phyloP scores from a whole-genome alignment of 305 asterid genomes.

The Coffea humblotiana region DNA sequence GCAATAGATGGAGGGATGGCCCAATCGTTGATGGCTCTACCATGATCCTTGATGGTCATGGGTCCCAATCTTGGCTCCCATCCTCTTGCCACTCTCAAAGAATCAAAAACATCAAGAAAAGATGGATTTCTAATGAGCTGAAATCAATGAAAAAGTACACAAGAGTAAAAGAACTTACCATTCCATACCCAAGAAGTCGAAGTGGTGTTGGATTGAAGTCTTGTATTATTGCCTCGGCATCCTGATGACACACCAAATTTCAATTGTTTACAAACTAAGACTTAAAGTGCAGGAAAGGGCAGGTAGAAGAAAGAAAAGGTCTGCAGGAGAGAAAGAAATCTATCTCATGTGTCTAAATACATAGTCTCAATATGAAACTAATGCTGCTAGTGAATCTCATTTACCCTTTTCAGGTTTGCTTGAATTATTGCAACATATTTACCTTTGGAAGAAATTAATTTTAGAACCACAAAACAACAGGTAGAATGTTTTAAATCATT shows the following conservation, averaged over 20 bases:
- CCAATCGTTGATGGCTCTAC: background rate
- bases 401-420: background rate
- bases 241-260: constrained; percentile 47
- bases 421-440: background rate
- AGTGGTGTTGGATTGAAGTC: constrained; percentile 82
- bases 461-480: too few species aligned
- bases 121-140: background rate
- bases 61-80: background rate
- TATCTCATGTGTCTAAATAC: background rate
- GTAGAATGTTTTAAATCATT: background rate
- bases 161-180: constrained; percentile 43
- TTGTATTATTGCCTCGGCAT: constrained; percentile 93
- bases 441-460: background rate
- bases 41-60: background rate
- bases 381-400: background rate
- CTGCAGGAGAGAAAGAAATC: background rate
- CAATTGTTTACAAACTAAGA: constrained; percentile 14
- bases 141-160: background rate
- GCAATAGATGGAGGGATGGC: background rate
- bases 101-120: constrained; percentile 2
- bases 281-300: background rate
- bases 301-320: background rate
- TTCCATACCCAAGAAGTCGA: constrained; percentile 62
- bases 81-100: background rate
- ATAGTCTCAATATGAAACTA: background rate